These are phyloP conservation scores for Elaeis guineensis DNA, from an alignment of 176 grass and related monocot genomes.

Conservation along the genomic window DNA sequence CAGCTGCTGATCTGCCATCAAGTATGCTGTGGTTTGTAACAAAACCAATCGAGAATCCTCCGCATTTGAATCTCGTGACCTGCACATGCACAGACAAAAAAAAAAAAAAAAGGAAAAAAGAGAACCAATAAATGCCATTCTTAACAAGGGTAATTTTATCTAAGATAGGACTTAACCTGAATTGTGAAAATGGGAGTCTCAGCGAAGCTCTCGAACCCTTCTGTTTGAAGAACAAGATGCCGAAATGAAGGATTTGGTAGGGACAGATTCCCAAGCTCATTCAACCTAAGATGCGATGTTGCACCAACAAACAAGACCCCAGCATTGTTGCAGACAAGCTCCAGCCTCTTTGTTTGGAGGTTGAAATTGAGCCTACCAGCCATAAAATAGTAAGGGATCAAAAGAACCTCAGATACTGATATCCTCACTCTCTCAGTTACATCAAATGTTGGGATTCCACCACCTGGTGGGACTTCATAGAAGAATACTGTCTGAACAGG, in stretches of 20 bases:
- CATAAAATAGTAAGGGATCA: conserved; percentile 40
- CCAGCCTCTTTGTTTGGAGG: conserved; percentile 22
- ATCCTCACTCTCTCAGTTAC: conserved; percentile 26
- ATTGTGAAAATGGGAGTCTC: conserved; percentile 44
- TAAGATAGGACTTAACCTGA: conserved; percentile 30
- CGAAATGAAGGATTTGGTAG: conserved; percentile 30
- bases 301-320: conserved; percentile 28
- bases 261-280: conserved; percentile 33
- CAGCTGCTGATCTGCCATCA: conserved; percentile 31
- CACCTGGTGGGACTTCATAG: conserved; percentile 19
- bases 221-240: conserved; percentile 21
- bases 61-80: conserved; percentile 46
- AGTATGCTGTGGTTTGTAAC: conserved; percentile 38
- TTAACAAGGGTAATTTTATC: background rate
- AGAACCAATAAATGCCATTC: no score
- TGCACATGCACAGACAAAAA: no score
- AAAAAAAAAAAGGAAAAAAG: no score
- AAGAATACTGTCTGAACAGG: conserved; percentile 30
- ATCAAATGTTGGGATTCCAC: conserved; percentile 16
- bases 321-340: conserved; percentile 35
- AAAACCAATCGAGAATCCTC: conserved; percentile 36
- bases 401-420: conserved; percentile 22
- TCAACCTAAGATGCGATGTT: conserved; percentile 12
- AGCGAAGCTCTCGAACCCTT: conserved; percentile 10
- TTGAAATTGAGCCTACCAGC: conserved; percentile 35